Conservation (phyloP, 2,329 filamentous ascomycete species). For the Aspergillus caelatus region DNA sequence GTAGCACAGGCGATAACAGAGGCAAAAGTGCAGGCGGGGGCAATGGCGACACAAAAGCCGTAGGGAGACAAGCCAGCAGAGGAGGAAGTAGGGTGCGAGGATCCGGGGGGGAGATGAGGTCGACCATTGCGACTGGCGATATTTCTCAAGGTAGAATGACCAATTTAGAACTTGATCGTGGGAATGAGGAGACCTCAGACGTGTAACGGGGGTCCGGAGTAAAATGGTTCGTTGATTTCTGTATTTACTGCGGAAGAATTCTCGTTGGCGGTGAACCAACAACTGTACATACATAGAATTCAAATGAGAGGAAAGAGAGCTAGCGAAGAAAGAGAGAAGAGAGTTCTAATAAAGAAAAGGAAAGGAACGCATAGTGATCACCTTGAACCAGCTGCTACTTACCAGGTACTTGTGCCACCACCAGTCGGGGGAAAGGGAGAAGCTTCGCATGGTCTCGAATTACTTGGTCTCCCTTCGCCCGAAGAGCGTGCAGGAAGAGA, state of each 20-base stretch:
- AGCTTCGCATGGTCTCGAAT: neutral
- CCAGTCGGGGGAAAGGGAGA: neutral
- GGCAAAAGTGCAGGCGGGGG: conserved; percentile 64
- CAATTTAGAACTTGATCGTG: neutral
- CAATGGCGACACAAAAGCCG: conserved; percentile 60
- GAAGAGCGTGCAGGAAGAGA: neutral
- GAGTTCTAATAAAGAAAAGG: neutral
- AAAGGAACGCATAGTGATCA: conserved; percentile 1
- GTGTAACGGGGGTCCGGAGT: neutral
- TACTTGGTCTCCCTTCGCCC: conserved; percentile 7
- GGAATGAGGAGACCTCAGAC: neutral
- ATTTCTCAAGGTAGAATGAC: neutral
- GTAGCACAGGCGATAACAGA: conserved; percentile 64
- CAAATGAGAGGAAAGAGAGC: neutral
- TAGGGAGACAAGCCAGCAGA: conserved; percentile 65
- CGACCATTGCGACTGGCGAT: conserved; percentile 48
- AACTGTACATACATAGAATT: neutral
- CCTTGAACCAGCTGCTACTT: neutral
- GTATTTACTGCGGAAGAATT: neutral
- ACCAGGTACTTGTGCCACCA: neutral
- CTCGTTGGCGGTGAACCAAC: neutral
- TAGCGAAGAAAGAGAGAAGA: neutral
- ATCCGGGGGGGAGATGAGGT: conserved; percentile 58
- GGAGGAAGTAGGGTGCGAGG: conserved; percentile 62
- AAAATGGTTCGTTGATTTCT: neutral